Percentiles rank a stretch among this genome's conserved stretches.
phyloP scores from a whole-genome alignment of 2,329 filamentous ascomycete species.

The Thielaviopsis ethacetica region DNA sequence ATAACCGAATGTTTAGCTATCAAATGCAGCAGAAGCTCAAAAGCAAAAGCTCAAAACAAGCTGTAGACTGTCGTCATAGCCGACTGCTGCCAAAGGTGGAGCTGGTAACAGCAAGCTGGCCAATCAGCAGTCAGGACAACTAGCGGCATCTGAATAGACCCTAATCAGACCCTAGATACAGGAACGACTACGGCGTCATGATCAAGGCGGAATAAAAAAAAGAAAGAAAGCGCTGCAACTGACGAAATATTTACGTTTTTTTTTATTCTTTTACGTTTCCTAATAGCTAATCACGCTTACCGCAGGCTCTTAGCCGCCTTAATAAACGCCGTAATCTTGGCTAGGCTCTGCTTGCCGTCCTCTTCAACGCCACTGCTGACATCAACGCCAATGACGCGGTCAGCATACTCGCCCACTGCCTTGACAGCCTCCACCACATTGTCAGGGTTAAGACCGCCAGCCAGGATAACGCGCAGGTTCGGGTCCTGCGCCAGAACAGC shows the following conservation, averaged over 20 bases:
- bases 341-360: slow-evolving; percentile 61
- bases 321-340: slow-evolving; percentile 70
- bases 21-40: neutral
- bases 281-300: slow-evolving; percentile 17
- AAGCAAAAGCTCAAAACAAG: neutral
- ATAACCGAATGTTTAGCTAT: neutral
- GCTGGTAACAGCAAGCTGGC: neutral
- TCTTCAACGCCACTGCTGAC: slow-evolving; percentile 89
- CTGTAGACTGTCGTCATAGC: neutral
- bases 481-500: slow-evolving; percentile 47
- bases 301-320: slow-evolving; percentile 49
- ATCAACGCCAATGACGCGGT: slow-evolving; percentile 66
- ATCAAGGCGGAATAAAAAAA: too few relatives aligned
- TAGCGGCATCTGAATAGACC: neutral
- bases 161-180: neutral
- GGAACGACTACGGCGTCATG: too few relatives aligned
- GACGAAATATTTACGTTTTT: neutral
- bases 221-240: too few relatives aligned
- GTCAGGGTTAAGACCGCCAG: slow-evolving; percentile 65
- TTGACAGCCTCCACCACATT: slow-evolving; percentile 57
- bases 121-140: neutral
- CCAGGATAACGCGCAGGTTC: slow-evolving; percentile 61
- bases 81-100: neutral
- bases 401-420: slow-evolving; percentile 38
- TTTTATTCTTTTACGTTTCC: neutral